Evolutionary conservation across 225 moss, liverwort and hornwort species (phyloP), one percentile per base, ranked within the genome.

Genomic region (Antitrichia curtipendula): DNA sequence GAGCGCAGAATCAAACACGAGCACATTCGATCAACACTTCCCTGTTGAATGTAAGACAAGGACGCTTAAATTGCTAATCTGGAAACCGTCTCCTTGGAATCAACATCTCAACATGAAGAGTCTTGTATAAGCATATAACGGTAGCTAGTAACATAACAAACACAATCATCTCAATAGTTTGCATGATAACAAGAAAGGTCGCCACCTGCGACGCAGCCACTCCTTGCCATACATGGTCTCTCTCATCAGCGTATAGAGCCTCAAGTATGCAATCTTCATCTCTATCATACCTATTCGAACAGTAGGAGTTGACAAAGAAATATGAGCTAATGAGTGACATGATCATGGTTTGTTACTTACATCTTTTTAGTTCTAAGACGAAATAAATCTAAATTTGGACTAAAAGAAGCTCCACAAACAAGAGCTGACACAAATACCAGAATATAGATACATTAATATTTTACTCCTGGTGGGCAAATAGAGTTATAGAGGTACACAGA

Each of bases 201-300:
- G 74, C 85, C 57, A 98, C 97, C 91, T 95, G 92, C 72, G 94
- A 92, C 6, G 97, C 92, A 76, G 83, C 89, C 7, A 94, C 84
- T 79, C 96, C 97, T 65, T 93, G 89, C 87, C 90, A 92, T 61
- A 87, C 79, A 63, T 95, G 95, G 40, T 96, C 94, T 81, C 95
- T 85, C 45, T 96, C 94, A 82, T 95, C 96, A 10, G 95, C 96
- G 50, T 93, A 96, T 18, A 97, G 81, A 85, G 94, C 95, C 18
- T 89, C 85, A 54, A 98, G 90, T 2, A 98, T 90, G 72, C 97
- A 98, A 83, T 97, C 98, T 88, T 98, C 98, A 82, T 97, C 96
- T 68, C 77, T 93, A 88, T 98, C 98, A 89, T 93, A 95, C 87
- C 92, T 94, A 25, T 53, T 66, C 66, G 60, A 75, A 74, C 20